phyloP scores from a whole-genome alignment of 495 filamentous ascomycete species.

The Hyaloscypha variabilis region DNA sequence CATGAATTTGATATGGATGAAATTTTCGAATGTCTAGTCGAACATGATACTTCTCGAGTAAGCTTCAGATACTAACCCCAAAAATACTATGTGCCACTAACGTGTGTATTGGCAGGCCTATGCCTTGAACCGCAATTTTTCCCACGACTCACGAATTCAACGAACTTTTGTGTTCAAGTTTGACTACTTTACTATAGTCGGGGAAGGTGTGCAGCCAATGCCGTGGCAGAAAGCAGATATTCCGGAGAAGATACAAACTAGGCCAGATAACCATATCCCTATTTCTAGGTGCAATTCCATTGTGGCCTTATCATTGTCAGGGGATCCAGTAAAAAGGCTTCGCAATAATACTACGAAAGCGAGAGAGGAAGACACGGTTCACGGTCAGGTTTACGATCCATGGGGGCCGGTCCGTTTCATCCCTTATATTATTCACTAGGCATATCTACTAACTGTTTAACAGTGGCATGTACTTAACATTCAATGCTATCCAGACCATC shows the following conservation, averaged over 20 bases:
- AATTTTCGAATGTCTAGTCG: slow-evolving; percentile 45
- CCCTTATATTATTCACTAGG: too few species aligned
- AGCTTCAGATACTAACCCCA: too few species aligned
- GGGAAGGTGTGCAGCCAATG: slow-evolving; percentile 44
- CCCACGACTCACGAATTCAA: slow-evolving; percentile 37
- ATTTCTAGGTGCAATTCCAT: slow-evolving; percentile 50
- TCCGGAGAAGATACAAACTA: slow-evolving; percentile 25
- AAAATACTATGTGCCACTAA: too few species aligned
- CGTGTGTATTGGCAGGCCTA: too few species aligned
- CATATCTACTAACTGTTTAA: too few species aligned
- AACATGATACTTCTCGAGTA: slow-evolving; percentile 31
- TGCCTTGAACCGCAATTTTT: slow-evolving; percentile 43
- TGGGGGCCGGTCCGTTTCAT: too few species aligned
- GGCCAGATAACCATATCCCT: slow-evolving; percentile 40
- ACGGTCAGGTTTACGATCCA: slow-evolving; percentile 47
- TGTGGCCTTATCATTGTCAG: slow-evolving; percentile 49
- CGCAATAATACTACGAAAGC: slow-evolving; percentile 38
- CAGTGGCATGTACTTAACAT: slow-evolving; percentile 53
- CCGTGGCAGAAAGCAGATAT: slow-evolving; percentile 44
- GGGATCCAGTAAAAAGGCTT: slow-evolving; percentile 37
- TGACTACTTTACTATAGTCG: slow-evolving; percentile 54
- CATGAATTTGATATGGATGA: slow-evolving; percentile 55
- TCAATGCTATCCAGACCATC: slow-evolving; percentile 53
- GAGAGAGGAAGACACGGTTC: slow-evolving; percentile 24
- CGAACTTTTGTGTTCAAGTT: slow-evolving; percentile 55